These are phyloP conservation scores for Ambrosia artemisiifolia DNA, from an alignment of 129 eudicot genomes.

Conservation along the genomic window DNA sequence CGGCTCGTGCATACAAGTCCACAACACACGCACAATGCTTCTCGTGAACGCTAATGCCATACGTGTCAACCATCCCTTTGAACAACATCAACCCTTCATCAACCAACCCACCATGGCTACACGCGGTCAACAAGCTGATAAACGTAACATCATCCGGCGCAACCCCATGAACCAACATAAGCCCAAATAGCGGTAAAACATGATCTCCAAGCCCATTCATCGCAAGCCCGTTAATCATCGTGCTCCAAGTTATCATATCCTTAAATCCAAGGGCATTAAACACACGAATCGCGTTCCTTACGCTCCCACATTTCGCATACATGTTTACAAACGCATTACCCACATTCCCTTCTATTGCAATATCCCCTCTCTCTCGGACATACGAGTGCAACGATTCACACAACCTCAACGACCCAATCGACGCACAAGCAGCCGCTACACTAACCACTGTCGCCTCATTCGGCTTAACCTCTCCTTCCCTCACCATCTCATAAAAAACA, in stretches of 20 bases:
- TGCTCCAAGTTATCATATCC: constrained; percentile 35
- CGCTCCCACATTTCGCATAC: constrained; percentile 40
- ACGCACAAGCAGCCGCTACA: constrained; percentile 32
- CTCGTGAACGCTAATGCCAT: constrained; percentile 20
- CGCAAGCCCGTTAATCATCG: constrained; percentile 40
- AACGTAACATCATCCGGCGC: constrained; percentile 38
- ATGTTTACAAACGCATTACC: constrained; percentile 41
- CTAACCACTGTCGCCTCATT: constrained; percentile 34
- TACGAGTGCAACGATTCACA: constrained; percentile 30
- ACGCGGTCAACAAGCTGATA: constrained; percentile 35
- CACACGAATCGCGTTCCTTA: constrained; percentile 26
- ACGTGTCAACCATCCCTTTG: constrained; percentile 25
- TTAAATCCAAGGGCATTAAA: constrained; percentile 19
- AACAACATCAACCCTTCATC: constrained; percentile 36
- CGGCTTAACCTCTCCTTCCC: constrained; percentile 26
- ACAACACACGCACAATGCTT: constrained; percentile 43
- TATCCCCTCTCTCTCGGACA: constrained; percentile 22
- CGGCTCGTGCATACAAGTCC: constrained; percentile 39
- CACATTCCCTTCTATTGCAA: constrained; percentile 21
- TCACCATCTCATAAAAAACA: constrained; percentile 33
- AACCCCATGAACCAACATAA: constrained; percentile 36
- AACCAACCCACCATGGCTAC: constrained; percentile 39
- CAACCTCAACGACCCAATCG: constrained; percentile 32
- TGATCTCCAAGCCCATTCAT: constrained; percentile 35
- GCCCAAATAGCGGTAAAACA: constrained; percentile 34